Conservation (phyloP, 176 grass and related monocot species). For the Pontederia crassipes region DNA sequence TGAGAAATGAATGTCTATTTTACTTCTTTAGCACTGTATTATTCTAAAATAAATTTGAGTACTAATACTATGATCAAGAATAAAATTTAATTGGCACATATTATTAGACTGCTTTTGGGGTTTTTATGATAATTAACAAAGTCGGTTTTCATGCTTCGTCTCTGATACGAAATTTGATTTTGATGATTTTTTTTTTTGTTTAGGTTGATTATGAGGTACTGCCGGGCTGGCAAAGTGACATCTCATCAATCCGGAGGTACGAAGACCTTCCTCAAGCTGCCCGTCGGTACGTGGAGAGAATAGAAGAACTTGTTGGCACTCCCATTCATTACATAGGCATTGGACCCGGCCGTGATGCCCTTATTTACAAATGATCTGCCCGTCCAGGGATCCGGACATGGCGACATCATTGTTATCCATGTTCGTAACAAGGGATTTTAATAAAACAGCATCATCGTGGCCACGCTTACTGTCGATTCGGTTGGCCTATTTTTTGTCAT, state of each 20-base stretch:
- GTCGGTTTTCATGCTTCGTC: no score
- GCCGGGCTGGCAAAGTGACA: slow-evolving; percentile 69
- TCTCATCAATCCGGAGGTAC: slow-evolving; percentile 59
- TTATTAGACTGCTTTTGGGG: no score
- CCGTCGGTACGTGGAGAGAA: slow-evolving; percentile 64
- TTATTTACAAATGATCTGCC: slow-evolving; percentile 67
- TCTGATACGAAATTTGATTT: background rate
- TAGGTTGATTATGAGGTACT: slow-evolving; percentile 84
- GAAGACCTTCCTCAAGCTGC: slow-evolving; percentile 56
- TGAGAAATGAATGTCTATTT: background rate
- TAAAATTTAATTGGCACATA: no score
- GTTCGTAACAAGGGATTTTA: no score
- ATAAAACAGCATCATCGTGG: no score
- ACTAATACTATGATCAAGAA: no score
- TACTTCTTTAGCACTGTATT: background rate
- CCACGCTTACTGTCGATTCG: no score
- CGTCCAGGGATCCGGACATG: no score
- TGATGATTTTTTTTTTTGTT: background rate
- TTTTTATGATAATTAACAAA: no score
- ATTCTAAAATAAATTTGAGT: background rate
- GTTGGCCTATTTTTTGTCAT: no score
- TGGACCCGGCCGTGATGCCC: slow-evolving; percentile 74
- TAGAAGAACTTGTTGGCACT: slow-evolving; percentile 78
- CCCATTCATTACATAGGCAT: slow-evolving; percentile 85
- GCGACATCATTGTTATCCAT: no score